A percentile compares a stretch with the other conserved stretches of the same genome.
phyloP scores from a whole-genome alignment of 164 flowering plant species.

The Chloranthus sessilifolius region DNA sequence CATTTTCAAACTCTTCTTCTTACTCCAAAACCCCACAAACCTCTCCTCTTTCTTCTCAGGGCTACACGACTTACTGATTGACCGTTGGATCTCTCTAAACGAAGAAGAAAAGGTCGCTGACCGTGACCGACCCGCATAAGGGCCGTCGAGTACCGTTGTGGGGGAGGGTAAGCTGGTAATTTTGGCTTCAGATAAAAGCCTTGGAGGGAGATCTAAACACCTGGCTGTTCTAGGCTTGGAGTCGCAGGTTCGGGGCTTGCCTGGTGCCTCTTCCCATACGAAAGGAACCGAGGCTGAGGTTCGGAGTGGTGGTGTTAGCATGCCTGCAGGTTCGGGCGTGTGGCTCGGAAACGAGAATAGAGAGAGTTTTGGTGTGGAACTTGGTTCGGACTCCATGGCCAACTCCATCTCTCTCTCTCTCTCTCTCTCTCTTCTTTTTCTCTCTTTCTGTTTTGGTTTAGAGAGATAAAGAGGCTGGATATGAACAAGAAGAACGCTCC shows the following conservation, averaged over 20 bases:
- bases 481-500: too few relatives aligned
- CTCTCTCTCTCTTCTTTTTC: not conserved
- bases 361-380: constrained; percentile 46
- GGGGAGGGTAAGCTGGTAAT: constrained; percentile 40
- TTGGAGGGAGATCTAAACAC: constrained; percentile 64
- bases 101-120: constrained; percentile 32
- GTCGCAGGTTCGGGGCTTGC: constrained; percentile 40
- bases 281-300: constrained; percentile 56
- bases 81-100: constrained; percentile 10
- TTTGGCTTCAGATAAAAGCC: constrained; percentile 28
- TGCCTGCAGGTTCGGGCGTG: constrained; percentile 35
- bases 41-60: constrained; percentile 2
- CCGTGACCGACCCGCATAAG: constrained; percentile 35
- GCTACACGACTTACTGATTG: not conserved
- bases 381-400: constrained; percentile 21
- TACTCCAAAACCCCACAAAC: constrained; percentile 27
- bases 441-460: not conserved
- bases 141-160: constrained; percentile 57
- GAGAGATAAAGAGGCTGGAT: too few relatives aligned
- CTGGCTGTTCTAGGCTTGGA: constrained; percentile 13
- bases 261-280: constrained; percentile 83
- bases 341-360: constrained; percentile 36
- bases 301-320: constrained; percentile 52
- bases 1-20: constrained; percentile 8
- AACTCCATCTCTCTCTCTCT: not conserved